Conservation (phyloP, 2,329 filamentous ascomycete genomes). For the Talaromyces marneffei region DNA sequence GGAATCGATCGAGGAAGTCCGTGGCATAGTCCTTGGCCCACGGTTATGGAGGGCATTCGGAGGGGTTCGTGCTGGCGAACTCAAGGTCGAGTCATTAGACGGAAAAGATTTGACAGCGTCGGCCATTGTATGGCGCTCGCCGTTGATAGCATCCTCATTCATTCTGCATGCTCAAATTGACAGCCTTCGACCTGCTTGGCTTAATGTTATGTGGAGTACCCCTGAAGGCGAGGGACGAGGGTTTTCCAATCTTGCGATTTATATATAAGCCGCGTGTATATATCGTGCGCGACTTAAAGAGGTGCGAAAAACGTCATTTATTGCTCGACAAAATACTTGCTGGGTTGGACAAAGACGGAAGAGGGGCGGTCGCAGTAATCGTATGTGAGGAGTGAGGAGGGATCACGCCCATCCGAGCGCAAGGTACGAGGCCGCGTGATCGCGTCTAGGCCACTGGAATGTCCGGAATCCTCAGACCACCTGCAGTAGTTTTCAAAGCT, state of each 20-base stretch:
- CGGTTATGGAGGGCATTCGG: constrained; percentile 26
- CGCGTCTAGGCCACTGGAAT: not conserved
- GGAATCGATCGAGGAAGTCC: constrained; percentile 88
- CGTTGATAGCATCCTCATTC: constrained; percentile 19
- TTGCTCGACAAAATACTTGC: not conserved
- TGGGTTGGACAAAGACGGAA: not conserved
- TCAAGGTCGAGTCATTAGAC: constrained; percentile 21
- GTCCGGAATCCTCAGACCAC: not conserved
- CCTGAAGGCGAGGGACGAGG: not conserved
- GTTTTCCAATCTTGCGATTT: not conserved
- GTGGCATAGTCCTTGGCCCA: constrained; percentile 45
- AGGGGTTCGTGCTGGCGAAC: constrained; percentile 26
- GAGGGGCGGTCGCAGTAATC: not conserved
- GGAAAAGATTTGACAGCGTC: constrained; percentile 26
- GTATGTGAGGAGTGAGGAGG: not conserved
- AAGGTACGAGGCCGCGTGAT: constrained; percentile 1
- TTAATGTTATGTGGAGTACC: not conserved
- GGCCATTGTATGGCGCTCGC: constrained; percentile 24
- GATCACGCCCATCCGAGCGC: constrained; percentile 7
- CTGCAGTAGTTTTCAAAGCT: not conserved
- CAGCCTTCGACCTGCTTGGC: not conserved
- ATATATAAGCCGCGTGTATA: not conserved
- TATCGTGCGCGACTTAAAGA: not conserved
- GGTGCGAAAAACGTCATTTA: not conserved
- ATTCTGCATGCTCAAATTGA: constrained; percentile 24